A percentile compares a stretch with the other conserved stretches of the same genome.
Conservation (phyloP, 768 basidiomycete genomes). For the Tulasnella sp. region DNA sequence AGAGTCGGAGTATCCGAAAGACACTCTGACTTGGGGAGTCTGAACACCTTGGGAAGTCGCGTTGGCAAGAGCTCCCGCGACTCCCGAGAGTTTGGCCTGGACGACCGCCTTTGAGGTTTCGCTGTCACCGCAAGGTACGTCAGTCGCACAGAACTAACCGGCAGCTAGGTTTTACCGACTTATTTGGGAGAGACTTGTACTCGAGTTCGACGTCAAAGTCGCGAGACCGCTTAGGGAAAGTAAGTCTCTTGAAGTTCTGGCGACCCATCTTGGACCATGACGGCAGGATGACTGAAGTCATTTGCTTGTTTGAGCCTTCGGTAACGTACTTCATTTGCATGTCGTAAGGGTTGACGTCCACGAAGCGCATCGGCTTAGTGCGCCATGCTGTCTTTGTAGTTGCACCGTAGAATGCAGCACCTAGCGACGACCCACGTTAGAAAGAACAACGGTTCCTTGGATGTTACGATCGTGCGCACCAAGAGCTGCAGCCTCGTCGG, state of each 20-base stretch:
- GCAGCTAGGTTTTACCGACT: constrained; percentile 34
- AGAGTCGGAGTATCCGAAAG: constrained; percentile 70
- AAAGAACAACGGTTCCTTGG: not conserved
- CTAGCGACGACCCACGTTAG: constrained; percentile 22
- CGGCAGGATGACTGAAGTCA: constrained; percentile 68
- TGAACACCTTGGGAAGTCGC: constrained; percentile 73
- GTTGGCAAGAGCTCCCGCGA: constrained; percentile 67
- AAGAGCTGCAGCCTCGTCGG: constrained; percentile 91
- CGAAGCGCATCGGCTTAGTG: constrained; percentile 83
- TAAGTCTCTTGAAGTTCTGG: constrained; percentile 59
- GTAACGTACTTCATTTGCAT: constrained; percentile 70
- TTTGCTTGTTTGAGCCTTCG: constrained; percentile 46
- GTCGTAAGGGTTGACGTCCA: constrained; percentile 62
- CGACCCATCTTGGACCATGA: constrained; percentile 61
- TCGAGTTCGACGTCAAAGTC: constrained; percentile 71
- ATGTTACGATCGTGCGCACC: constrained; percentile 29
- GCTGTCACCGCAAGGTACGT: constrained; percentile 26
- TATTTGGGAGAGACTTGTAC: constrained; percentile 54
- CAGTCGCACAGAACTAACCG: not conserved
- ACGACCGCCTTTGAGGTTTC: constrained; percentile 65
- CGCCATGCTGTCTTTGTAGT: constrained; percentile 71
- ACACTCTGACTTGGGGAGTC: constrained; percentile 70
- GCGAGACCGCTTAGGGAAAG: constrained; percentile 63
- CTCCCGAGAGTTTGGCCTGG: constrained; percentile 58
- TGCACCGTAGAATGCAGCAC: constrained; percentile 87